These are phyloP conservation scores for Solanum piurae DNA, from an alignment of 257 asterid genomes.

Conservation along the genomic window DNA sequence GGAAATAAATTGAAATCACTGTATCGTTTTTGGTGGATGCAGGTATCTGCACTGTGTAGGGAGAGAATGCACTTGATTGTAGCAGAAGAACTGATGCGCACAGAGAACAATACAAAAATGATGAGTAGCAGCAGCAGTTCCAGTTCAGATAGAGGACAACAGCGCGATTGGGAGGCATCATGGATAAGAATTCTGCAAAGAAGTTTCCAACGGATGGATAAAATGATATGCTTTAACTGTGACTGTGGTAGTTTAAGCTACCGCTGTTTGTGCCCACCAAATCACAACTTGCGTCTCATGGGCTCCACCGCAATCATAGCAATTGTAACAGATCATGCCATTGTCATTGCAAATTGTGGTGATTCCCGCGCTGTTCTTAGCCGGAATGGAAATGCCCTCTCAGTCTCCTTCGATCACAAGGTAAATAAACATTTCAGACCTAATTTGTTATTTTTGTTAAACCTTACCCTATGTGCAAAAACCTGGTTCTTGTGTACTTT, in stretches of 20 bases:
- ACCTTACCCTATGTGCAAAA: too few relatives aligned
- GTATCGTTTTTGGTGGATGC: not conserved
- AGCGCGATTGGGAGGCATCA: not conserved
- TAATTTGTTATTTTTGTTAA: too few relatives aligned
- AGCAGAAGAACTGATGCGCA: constrained; percentile 5
- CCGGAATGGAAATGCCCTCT: constrained; percentile 2
- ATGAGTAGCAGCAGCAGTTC: not conserved
- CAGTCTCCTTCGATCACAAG: constrained; percentile 24
- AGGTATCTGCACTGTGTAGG: constrained; percentile 7
- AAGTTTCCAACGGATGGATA: not conserved
- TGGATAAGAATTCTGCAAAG: not conserved
- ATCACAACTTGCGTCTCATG: not conserved
- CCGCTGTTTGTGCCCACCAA: not conserved
- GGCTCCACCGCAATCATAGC: constrained; percentile 21
- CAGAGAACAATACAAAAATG: not conserved
- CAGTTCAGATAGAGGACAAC: not conserved
- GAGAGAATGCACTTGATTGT: not conserved
- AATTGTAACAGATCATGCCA: constrained; percentile 1
- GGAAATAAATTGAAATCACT: not conserved
- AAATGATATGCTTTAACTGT: not conserved
- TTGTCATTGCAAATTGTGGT: constrained; percentile 17
- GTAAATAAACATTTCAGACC: not conserved
- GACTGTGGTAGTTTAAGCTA: not conserved
- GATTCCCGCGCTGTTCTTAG: constrained; percentile 21
- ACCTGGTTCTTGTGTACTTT: too few relatives aligned